A percentile compares a stretch with the other conserved stretches of the same genome.
Conservation (phyloP, 2,329 filamentous ascomycete species). For the Orbilia brochopaga region DNA sequence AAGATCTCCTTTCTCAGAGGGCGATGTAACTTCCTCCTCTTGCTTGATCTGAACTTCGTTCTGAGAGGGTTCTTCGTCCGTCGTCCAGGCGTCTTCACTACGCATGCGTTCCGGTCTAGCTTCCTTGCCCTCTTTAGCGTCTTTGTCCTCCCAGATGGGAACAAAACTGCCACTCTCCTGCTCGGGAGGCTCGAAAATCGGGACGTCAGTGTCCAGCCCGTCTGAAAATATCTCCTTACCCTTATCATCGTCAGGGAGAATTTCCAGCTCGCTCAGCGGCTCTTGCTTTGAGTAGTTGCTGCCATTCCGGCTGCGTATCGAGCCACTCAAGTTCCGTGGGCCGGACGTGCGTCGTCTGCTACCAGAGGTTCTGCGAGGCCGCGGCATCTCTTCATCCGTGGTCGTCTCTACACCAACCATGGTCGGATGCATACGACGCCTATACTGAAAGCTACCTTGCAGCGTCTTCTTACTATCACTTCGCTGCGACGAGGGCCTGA, state of each 20-base stretch:
- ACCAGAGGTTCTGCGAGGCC: constrained; percentile 18
- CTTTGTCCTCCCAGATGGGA: constrained; percentile 43
- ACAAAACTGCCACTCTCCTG: constrained; percentile 33
- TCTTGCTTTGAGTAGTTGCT: constrained; percentile 44
- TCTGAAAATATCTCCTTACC: constrained; percentile 36
- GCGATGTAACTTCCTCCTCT: constrained; percentile 1
- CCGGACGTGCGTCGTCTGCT: constrained; percentile 29
- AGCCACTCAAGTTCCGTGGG: constrained; percentile 25
- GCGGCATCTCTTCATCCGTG: constrained; percentile 45
- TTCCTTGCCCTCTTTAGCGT: constrained; percentile 26
- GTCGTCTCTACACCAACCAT: constrained; percentile 37
- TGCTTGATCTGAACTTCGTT: constrained; percentile 4
- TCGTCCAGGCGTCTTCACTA: constrained; percentile 45
- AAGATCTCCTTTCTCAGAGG: not conserved
- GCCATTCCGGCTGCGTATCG: constrained; percentile 27
- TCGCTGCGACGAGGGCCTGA: constrained; percentile 28
- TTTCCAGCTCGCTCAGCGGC: constrained; percentile 43
- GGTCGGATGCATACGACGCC: constrained; percentile 27
- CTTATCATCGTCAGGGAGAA: constrained; percentile 16
- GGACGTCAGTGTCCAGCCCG: constrained; percentile 30
- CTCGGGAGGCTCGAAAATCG: constrained; percentile 29
- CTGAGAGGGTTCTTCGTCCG: constrained; percentile 28
- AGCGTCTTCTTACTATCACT: constrained; percentile 39
- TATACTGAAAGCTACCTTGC: constrained; percentile 42
- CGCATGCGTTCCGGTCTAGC: constrained; percentile 19